Conservation (phyloP, 441 rosid species). For the Hura crepitans region DNA sequence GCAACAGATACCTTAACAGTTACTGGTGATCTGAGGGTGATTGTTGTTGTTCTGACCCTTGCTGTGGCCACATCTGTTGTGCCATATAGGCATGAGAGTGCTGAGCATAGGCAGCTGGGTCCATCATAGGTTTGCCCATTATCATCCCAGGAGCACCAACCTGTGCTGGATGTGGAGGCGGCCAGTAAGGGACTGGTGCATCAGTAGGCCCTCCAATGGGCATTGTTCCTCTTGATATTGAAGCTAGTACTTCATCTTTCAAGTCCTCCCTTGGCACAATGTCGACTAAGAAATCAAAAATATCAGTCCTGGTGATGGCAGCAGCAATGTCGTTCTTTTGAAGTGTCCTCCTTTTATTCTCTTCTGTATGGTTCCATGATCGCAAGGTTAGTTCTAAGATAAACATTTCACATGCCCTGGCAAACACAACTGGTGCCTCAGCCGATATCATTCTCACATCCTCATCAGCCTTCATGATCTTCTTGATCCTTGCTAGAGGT, state of each 20-base stretch:
- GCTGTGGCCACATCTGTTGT: constrained; percentile 64
- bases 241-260: constrained; percentile 66
- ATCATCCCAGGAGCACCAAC: constrained; percentile 75
- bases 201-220: constrained; percentile 67
- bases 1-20: constrained; percentile 8
- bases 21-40: constrained; percentile 56
- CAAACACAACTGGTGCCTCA: constrained; percentile 79
- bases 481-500: constrained; percentile 83
- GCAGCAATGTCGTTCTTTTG: constrained; percentile 88
- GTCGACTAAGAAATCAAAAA: constrained; percentile 77
- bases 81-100: constrained; percentile 64
- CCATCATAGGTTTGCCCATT: constrained; percentile 71
- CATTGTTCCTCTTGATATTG: constrained; percentile 61
- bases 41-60: constrained; percentile 64
- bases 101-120: constrained; percentile 54
- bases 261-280: constrained; percentile 78
- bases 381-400: constrained; percentile 70
- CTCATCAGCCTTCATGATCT: constrained; percentile 89
- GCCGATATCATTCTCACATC: constrained; percentile 92
- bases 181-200: constrained; percentile 55
- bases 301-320: constrained; percentile 77
- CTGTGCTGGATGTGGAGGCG: constrained; percentile 58
- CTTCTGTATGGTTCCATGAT: constrained; percentile 88
- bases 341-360: constrained; percentile 75
- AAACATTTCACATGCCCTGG: constrained; percentile 92